phyloP scores from a whole-genome alignment of 108 stramenopile genomes.

The Conticribra guillardii region DNA sequence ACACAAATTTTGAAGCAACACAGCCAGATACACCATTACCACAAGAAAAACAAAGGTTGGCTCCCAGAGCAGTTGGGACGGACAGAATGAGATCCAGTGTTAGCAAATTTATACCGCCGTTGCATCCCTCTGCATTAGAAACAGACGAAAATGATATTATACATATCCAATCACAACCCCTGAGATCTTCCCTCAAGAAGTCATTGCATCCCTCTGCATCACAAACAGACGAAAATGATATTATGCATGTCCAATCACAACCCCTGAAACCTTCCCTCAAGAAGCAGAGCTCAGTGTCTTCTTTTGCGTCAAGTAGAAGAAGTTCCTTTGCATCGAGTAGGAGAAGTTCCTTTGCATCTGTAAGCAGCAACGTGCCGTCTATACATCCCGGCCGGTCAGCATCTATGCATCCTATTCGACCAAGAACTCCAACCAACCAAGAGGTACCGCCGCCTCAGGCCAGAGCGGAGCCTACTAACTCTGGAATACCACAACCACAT shows the following conservation, averaged over 20 bases:
- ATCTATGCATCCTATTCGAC: conserved; percentile 1
- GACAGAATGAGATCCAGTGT: neutral
- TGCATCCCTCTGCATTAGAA: neutral
- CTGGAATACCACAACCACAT: no score
- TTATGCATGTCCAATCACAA: no score
- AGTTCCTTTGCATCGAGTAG: no score
- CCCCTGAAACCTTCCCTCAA: no score
- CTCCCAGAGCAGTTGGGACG: neutral
- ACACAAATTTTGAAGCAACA: neutral
- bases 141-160: neutral
- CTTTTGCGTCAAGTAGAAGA: no score
- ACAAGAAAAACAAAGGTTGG: no score
- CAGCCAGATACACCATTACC: neutral
- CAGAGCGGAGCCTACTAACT: no score
- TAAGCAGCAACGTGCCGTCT: conserved; percentile 37
- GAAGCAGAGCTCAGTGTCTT: neutral
- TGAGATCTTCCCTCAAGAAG: no score
- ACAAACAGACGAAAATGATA: neutral
- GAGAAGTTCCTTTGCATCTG: conserved; percentile 1
- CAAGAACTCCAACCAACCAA: neutral
- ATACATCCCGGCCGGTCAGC: no score
- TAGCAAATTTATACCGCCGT: neutral
- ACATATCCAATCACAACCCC: no score
- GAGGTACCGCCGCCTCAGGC: conserved; percentile 1
- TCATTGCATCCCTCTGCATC: neutral